A percentile compares a stretch with the other conserved stretches of the same genome.
phyloP scores from a whole-genome alignment of 148 eudicot species.

The Limonium bicolor region DNA sequence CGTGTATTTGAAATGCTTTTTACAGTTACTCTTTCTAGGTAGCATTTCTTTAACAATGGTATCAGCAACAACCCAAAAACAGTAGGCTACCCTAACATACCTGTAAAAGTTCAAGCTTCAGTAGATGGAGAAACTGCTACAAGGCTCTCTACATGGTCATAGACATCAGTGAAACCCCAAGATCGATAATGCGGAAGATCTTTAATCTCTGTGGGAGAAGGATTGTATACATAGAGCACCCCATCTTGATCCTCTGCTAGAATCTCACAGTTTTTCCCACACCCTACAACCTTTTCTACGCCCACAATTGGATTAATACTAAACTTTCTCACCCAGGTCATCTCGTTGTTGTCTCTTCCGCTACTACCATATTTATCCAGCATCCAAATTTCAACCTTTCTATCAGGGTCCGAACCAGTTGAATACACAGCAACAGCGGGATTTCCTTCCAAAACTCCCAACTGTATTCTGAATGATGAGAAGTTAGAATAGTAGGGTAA shows the following conservation, averaged over 20 bases:
- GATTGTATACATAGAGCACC: constrained; percentile 10
- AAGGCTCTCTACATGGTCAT: constrained; percentile 11
- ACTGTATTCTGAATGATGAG: neutral
- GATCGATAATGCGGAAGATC: constrained; percentile 6
- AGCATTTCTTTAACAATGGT: too few relatives aligned
- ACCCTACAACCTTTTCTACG: constrained; percentile 9
- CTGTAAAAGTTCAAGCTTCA: constrained; percentile 4
- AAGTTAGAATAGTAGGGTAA: neutral
- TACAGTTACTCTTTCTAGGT: too few relatives aligned
- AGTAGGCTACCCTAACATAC: too few relatives aligned
- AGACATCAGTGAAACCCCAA: constrained; percentile 13
- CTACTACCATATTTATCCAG: constrained; percentile 7
- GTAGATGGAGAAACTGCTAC: constrained; percentile 6
- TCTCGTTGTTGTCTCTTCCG: neutral
- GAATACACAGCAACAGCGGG: constrained; percentile 8
- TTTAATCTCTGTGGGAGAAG: constrained; percentile 6
- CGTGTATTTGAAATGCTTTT: too few relatives aligned
- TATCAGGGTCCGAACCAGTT: neutral
- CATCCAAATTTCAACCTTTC: constrained; percentile 10
- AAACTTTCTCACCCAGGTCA: constrained; percentile 9
- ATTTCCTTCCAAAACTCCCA: constrained; percentile 7
- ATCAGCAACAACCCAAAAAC: too few relatives aligned
- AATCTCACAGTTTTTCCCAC: constrained; percentile 12
- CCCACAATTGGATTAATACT: neutral
- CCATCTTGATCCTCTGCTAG: constrained; percentile 7